A percentile compares a stretch with the other conserved stretches of the same genome.
phyloP scores from a whole-genome alignment of 441 rosid species.

The Corymbia citriodora region DNA sequence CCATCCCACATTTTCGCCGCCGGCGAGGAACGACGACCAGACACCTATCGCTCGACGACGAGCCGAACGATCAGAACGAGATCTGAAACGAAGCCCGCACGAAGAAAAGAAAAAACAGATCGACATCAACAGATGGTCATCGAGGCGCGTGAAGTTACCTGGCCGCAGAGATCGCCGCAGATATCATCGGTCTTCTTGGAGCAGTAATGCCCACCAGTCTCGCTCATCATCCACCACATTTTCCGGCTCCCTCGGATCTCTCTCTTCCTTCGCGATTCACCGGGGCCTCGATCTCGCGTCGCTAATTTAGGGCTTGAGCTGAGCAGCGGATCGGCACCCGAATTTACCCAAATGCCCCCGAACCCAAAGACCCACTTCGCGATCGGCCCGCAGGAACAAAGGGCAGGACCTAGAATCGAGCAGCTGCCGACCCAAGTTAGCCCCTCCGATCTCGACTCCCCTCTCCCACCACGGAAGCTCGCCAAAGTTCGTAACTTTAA shows the following conservation, averaged over 20 bases:
- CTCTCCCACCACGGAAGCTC: neutral
- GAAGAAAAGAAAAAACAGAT: neutral
- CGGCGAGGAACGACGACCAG: neutral
- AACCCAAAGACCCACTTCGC: neutral
- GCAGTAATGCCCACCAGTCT: constrained; percentile 15
- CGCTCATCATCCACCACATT: constrained; percentile 22
- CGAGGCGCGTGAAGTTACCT: neutral
- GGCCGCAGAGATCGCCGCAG: constrained; percentile 12
- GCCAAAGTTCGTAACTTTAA: neutral
- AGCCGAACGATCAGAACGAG: neutral
- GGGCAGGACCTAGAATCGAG: neutral
- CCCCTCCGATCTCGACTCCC: neutral
- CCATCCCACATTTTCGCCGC: neutral
- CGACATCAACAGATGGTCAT: neutral
- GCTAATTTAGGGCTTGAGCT: neutral
- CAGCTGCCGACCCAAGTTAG: neutral
- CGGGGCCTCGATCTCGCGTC: neutral
- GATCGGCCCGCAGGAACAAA: neutral
- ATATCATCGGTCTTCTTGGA: constrained; percentile 13
- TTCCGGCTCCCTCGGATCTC: neutral
- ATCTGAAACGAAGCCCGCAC: neutral
- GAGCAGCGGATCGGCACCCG: neutral
- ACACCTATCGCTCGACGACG: neutral
- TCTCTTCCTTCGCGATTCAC: neutral
- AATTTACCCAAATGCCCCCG: neutral